Percentiles rank a stretch among this genome's conserved stretches.
These are phyloP conservation scores for Aegilops bicornis DNA, from an alignment of 176 grass and related monocot species.

Conservation along the genomic window DNA sequence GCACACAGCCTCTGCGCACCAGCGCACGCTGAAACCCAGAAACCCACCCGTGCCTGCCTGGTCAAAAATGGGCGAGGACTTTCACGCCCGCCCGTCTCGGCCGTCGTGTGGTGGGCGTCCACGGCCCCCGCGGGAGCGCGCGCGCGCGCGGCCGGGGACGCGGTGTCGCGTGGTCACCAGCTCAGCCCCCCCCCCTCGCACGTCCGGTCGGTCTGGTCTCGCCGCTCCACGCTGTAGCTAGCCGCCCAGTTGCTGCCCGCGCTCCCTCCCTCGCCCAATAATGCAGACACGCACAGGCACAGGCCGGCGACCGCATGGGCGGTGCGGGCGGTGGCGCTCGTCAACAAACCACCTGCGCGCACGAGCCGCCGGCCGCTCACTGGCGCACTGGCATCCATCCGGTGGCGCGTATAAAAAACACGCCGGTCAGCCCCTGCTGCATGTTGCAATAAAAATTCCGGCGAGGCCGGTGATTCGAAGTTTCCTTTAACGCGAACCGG, in stretches of 20 bases:
- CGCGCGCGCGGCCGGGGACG: background rate
- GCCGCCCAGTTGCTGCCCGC: background rate
- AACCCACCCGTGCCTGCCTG: background rate
- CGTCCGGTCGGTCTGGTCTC: background rate
- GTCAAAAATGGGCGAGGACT: slow-evolving; percentile 5
- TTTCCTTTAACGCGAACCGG: slow-evolving; percentile 30
- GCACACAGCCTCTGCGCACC: background rate
- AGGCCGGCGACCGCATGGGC: background rate
- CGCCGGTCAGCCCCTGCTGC: background rate
- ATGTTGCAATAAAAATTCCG: slow-evolving; percentile 1
- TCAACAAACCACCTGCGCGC: background rate
- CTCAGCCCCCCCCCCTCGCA: background rate
- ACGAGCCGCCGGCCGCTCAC: slow-evolving; percentile 19
- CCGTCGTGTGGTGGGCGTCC: background rate
- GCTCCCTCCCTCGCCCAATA: background rate
- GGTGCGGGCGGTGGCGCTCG: slow-evolving; percentile 21
- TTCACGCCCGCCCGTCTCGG: slow-evolving; percentile 2
- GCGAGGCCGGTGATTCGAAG: slow-evolving; percentile 34
- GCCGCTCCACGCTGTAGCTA: slow-evolving; percentile 1
- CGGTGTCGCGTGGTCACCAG: slow-evolving; percentile 3
- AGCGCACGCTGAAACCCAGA: background rate
- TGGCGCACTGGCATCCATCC: background rate
- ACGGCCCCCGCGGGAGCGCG: too few species aligned
- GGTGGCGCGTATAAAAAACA: background rate
- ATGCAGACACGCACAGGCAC: background rate